phyloP scores from a whole-genome alignment of 208 protist species.

The Trypanosoma theileri region DNA sequence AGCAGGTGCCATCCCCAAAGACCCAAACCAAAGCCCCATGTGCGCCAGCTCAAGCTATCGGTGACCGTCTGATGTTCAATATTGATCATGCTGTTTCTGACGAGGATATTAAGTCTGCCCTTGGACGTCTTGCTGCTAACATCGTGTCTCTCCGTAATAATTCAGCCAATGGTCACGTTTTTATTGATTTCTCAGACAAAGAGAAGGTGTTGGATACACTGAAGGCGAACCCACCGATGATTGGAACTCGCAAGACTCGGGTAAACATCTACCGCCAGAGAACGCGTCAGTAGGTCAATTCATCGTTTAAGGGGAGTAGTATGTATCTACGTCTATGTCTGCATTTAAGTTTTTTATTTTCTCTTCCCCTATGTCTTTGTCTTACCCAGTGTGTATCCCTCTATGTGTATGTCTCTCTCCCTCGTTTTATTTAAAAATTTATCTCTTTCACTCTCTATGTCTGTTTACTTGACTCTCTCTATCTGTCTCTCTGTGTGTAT shows the following conservation, averaged over 20 bases:
- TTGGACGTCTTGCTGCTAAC: slow-evolving; percentile 49
- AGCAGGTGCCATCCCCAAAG: slow-evolving; percentile 32
- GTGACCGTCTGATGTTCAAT: slow-evolving; percentile 87
- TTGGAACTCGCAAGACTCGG: slow-evolving; percentile 56
- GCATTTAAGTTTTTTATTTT: neutral
- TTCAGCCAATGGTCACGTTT: slow-evolving; percentile 71
- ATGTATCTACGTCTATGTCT: no score
- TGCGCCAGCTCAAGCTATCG: slow-evolving; percentile 35
- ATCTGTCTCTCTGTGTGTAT: slow-evolving; percentile 9
- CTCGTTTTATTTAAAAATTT: neutral
- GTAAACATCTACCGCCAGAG: slow-evolving; percentile 80
- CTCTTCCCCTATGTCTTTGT: slow-evolving; percentile 10
- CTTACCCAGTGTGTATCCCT: slow-evolving; percentile 3
- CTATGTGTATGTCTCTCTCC: neutral
- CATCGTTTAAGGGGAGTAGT: neutral
- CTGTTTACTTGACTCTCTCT: no score
- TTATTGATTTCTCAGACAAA: slow-evolving; percentile 82
- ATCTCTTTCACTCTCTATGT: no score
- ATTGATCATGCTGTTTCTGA: slow-evolving; percentile 67
- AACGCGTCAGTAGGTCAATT: slow-evolving; percentile 36
- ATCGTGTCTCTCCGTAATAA: slow-evolving; percentile 87
- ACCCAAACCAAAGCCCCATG: slow-evolving; percentile 32
- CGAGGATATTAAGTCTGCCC: slow-evolving; percentile 71
- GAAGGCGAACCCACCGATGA: slow-evolving; percentile 35
- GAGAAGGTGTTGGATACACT: slow-evolving; percentile 64